Conservation (phyloP, 2,329 filamentous ascomycete genomes). For the Botrytis fabae region DNA sequence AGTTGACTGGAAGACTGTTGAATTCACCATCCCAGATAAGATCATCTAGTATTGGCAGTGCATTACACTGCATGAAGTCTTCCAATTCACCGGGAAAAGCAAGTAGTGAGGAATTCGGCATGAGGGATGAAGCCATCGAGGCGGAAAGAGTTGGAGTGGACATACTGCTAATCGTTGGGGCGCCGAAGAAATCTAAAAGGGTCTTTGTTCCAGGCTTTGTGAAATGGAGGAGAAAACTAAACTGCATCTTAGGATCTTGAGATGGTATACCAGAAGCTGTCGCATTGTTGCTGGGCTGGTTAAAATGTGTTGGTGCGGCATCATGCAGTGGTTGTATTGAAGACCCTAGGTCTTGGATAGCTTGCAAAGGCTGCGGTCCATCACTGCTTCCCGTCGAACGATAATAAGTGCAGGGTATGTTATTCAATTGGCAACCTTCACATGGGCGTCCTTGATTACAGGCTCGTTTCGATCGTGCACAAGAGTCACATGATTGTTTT, state of each 20-base stretch:
- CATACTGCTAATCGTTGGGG: not conserved
- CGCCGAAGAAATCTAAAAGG: slow-evolving; percentile 9
- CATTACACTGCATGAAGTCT: not conserved
- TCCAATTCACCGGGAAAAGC: not conserved
- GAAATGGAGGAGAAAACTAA: slow-evolving; percentile 39
- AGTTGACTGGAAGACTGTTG: not conserved
- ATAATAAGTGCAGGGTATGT: slow-evolving; percentile 6
- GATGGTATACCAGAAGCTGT: not conserved
- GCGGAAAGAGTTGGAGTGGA: not conserved
- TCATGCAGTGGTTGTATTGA: not conserved
- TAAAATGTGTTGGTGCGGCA: not conserved
- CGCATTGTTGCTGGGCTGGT: not conserved
- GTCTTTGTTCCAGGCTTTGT: slow-evolving; percentile 27
- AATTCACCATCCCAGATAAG: not conserved
- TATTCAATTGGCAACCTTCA: slow-evolving; percentile 2
- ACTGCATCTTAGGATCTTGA: slow-evolving; percentile 6
- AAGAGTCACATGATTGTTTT: slow-evolving; percentile 22
- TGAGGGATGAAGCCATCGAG: not conserved
- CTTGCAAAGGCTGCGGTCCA: not conserved
- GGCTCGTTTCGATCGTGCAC: slow-evolving; percentile 20
- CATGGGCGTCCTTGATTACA: slow-evolving; percentile 19
- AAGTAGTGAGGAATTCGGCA: not conserved
- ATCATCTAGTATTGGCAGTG: slow-evolving; percentile 10
- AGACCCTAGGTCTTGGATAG: not conserved
- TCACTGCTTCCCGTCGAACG: slow-evolving; percentile 6